phyloP scores from a whole-genome alignment of 2,329 filamentous ascomycete genomes.

The Metarhizium sp. region DNA sequence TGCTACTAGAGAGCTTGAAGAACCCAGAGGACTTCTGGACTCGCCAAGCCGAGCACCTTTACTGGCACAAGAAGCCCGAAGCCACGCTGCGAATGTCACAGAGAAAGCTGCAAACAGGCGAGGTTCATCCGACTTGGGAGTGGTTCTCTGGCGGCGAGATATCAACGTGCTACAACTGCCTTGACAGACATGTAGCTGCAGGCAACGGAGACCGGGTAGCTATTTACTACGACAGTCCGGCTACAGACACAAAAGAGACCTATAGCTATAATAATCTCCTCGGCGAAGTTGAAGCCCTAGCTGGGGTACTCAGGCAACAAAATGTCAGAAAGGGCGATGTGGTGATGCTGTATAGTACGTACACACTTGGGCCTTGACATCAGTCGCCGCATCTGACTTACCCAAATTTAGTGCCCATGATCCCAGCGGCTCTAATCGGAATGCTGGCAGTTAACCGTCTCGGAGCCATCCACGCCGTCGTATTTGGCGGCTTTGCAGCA shows the following conservation, averaged over 20 bases:
- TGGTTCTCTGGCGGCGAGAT: conserved; percentile 90
- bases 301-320: conserved; percentile 64
- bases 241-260: conserved; percentile 61
- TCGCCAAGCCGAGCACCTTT: conserved; percentile 61
- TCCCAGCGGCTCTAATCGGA: conserved; percentile 77
- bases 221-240: conserved; percentile 82
- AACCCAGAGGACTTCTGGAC: conserved; percentile 68
- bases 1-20: conserved; percentile 49
- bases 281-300: conserved; percentile 70
- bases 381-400: neutral
- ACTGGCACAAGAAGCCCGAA: conserved; percentile 71
- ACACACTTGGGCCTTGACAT: neutral
- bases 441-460: conserved; percentile 74
- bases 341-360: conserved; percentile 77
- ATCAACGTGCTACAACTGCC: conserved; percentile 84
- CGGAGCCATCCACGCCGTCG: conserved; percentile 82
- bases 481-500: conserved; percentile 87
- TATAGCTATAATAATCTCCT: conserved; percentile 70
- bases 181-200: conserved; percentile 67
- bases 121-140: conserved; percentile 63
- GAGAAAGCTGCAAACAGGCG: conserved; percentile 39
- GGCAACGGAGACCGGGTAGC: conserved; percentile 55
- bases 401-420: conserved; percentile 70
- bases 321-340: conserved; percentile 78
- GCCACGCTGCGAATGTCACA: conserved; percentile 39